Evolutionary conservation across 129 eudicot genomes (phyloP).

Genomic region (Flaveria ramosissima): DNA sequence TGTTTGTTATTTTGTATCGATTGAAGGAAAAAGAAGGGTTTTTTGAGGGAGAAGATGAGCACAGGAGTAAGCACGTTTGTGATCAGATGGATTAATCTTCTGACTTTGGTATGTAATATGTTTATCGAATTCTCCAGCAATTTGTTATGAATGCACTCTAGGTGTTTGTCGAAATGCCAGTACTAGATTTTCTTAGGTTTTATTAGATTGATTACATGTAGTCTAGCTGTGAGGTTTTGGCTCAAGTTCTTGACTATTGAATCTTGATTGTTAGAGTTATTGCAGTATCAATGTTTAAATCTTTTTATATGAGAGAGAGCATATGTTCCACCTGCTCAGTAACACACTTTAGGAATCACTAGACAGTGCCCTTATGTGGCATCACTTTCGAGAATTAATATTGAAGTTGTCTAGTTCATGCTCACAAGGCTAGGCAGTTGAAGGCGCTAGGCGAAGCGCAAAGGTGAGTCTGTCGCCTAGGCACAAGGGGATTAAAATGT

Average conservation of each 20-base stretch:
- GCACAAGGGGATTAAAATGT: too few relatives aligned
- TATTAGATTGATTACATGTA: not conserved
- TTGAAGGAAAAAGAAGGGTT: conserved; percentile 14
- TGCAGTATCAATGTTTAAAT: not conserved
- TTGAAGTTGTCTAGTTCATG: not conserved
- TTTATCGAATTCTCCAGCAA: not conserved
- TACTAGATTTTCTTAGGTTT: not conserved
- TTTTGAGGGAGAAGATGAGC: conserved; percentile 42
- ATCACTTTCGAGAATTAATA: not conserved
- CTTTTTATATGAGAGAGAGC: not conserved
- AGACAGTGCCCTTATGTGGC: not conserved
- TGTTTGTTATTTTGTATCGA: not conserved
- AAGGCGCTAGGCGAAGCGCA: too few relatives aligned
- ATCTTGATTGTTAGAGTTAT: conserved; percentile 5
- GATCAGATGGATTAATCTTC: conserved; percentile 84
- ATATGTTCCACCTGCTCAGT: not conserved
- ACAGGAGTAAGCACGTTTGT: conserved; percentile 75
- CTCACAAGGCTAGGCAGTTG: not conserved
- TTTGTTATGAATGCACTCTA: conserved; percentile 23
- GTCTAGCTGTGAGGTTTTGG: conserved; percentile 20
- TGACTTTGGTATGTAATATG: conserved; percentile 52
- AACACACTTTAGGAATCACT: not conserved
- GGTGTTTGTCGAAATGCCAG: conserved; percentile 25
- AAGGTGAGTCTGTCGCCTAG: too few relatives aligned
- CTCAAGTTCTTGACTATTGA: conserved; percentile 6